Base-by-base conservation (phyloP, 1,139 yeast genomes). In the Saccharomyces hybrid region DNA sequence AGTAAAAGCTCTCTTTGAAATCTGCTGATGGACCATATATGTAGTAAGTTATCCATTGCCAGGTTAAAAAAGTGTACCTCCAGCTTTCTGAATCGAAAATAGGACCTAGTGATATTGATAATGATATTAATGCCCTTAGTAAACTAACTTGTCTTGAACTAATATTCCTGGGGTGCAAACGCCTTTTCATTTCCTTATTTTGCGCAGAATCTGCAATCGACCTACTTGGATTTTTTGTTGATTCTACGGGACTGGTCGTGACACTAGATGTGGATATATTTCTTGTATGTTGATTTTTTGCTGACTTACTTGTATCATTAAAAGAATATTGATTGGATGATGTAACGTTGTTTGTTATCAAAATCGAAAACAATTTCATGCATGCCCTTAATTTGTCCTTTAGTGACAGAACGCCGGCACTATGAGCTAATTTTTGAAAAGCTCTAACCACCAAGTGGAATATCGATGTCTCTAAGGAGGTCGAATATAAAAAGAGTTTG, bases 31-130 rank as follows among this genome's bases (percentile, higher is more conserved):
- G 82, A 0, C 93, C 90, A 63, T 82, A 74, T 44, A 85, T 61
- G 66, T 75, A 79, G 70, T 81, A 80, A 62, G 83, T 78, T 59
- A 82, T 75, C 96, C 96, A 80, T 71, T 88, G 96, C 54, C 91
- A 75, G 0, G 95, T 79, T 9, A 80, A 77, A 67, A 89, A 75
- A 11, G 89, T 72, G 28, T 82, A 78, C 19, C 72, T 70, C 98
- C 98, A 93, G 29, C 88, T 81, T 1, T 72, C 56, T 3, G 55
- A 67, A 7, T 78, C 79, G 23, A 91, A 74, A 0, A 83, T 79
- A 0, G 91, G 79, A 0, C 97, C 97, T 28, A 91, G 70, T 0
- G 96, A 86, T 2, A 84, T 77, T 0, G 93, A 91, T 49, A 93
- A 73, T 58, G 88, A 86, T 2, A 84, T 73, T 49, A 91, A 70